These are phyloP conservation scores for Fragilariopsis cylindrus DNA, from an alignment of 108 stramenopile genomes.

Conservation along the genomic window DNA sequence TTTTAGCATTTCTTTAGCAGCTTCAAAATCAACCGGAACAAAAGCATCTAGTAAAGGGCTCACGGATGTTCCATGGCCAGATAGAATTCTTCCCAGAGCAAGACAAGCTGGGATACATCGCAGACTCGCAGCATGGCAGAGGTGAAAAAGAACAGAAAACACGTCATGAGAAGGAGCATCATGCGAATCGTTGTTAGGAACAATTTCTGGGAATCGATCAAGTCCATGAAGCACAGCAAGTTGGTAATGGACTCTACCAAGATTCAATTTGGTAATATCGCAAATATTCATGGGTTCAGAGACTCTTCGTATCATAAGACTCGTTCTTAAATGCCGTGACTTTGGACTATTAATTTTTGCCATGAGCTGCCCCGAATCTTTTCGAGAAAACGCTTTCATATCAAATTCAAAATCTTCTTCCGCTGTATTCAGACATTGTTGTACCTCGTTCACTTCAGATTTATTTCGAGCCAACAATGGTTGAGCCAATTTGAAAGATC, in stretches of 20 bases:
- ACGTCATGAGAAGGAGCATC: conserved; percentile 52
- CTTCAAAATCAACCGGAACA: conserved; percentile 68
- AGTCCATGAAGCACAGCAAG: conserved; percentile 68
- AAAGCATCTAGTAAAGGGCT: conserved; percentile 47
- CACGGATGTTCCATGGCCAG: conserved; percentile 60
- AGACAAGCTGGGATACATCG: conserved; percentile 58
- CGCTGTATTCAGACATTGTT: conserved; percentile 47
- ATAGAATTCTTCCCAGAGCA: conserved; percentile 59
- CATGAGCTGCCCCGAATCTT: conserved; percentile 57
- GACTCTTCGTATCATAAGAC: conserved; percentile 29
- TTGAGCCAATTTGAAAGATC: too few relatives aligned
- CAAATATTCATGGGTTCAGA: conserved; percentile 50
- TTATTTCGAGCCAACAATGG: conserved; percentile 28
- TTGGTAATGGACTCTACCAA: conserved; percentile 79
- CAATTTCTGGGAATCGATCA: conserved; percentile 66
- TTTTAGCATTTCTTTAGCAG: conserved; percentile 57
- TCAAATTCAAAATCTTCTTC: conserved; percentile 58
- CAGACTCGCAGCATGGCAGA: conserved; percentile 63
- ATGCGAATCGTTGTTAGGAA: conserved; percentile 29
- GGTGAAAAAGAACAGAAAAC: conserved; percentile 73
- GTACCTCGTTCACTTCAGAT: conserved; percentile 66
- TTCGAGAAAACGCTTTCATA: conserved; percentile 46
- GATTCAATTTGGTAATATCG: conserved; percentile 53
- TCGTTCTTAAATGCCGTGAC: conserved; percentile 22
- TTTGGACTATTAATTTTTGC: not conserved